phyloP scores from a whole-genome alignment of 495 filamentous ascomycete species.

The Podospora tetraspora region DNA sequence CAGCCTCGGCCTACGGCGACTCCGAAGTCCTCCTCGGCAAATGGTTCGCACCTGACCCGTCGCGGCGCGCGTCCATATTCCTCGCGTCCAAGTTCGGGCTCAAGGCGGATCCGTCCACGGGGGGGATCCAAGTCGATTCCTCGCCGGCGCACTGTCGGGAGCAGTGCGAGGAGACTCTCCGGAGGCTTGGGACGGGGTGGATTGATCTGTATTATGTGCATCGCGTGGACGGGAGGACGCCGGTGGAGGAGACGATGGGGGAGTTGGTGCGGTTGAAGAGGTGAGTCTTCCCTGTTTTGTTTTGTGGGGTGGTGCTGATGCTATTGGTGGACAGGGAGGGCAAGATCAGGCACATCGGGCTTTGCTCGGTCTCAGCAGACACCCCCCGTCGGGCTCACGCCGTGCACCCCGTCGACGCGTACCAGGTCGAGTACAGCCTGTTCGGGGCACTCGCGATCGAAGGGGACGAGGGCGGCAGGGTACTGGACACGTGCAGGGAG shows the following conservation, averaged over 20 bases:
- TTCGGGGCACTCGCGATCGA: conserved; percentile 42
- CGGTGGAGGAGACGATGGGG: conserved; percentile 60
- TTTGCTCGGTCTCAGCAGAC: conserved; percentile 35
- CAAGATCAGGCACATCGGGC: conserved; percentile 50
- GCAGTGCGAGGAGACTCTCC: conserved; percentile 49
- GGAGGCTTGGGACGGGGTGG: conserved; percentile 43
- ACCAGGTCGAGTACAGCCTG: conserved; percentile 45
- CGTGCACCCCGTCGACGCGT: conserved; percentile 35
- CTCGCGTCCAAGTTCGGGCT: conserved; percentile 53
- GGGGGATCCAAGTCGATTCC: conserved; percentile 32
- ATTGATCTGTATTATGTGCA: conserved; percentile 63
- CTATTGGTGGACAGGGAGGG: conserved; percentile 31
- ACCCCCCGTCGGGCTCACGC: conserved; percentile 38
- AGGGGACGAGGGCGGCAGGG: conserved; percentile 26
- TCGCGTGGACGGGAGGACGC: conserved; percentile 48
- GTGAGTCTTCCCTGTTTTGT: too few species aligned
- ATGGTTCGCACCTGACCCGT: conserved; percentile 48
- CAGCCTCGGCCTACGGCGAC: conserved; percentile 44
- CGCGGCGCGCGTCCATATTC: conserved; percentile 49
- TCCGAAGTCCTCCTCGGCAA: conserved; percentile 49
- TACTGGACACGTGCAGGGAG: conserved; percentile 42
- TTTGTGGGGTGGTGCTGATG: not conserved
- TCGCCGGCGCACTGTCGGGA: conserved; percentile 49
- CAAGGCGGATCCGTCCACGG: conserved; percentile 5
- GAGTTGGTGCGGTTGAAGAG: conserved; percentile 41